These are phyloP conservation scores for Plantago major DNA, from an alignment of 257 asterid species.

Conservation along the genomic window DNA sequence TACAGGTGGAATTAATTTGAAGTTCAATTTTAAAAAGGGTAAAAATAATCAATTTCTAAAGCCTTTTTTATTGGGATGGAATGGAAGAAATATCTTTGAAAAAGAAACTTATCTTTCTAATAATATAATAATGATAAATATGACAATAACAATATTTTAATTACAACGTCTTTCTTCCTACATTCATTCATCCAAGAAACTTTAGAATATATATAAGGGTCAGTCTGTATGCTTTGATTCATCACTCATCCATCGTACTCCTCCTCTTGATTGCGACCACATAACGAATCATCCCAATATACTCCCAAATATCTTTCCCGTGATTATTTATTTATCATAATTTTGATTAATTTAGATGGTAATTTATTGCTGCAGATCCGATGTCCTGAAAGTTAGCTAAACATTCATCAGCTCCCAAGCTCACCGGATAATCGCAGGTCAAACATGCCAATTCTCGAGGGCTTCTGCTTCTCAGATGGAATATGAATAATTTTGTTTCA, in stretches of 20 bases:
- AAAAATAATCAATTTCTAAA: no score
- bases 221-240: slow-evolving; percentile 21
- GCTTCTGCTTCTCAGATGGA: slow-evolving; percentile 16
- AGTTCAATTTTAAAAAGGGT: no score
- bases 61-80: no score
- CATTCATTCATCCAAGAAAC: no score
- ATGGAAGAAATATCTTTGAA: no score
- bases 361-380: slow-evolving; percentile 28
- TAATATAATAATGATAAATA: no score
- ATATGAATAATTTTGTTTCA: slow-evolving; percentile 26
- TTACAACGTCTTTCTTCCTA: no score
- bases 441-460: slow-evolving; percentile 17
- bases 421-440: slow-evolving; percentile 20
- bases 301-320: slow-evolving; percentile 25
- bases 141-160: no score
- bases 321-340: slow-evolving; percentile 17
- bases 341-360: slow-evolving; percentile 23
- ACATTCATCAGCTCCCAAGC: slow-evolving; percentile 10
- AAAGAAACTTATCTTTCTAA: no score
- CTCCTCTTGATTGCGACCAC: slow-evolving; percentile 27
- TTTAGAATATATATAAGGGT: background rate
- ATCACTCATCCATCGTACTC: slow-evolving; percentile 22
- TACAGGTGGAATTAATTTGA: no score
- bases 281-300: slow-evolving; percentile 28
- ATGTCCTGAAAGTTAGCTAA: slow-evolving; percentile 14